Evolutionary conservation across 1,139 yeast genomes (phyloP).

Genomic region (Hyphopichia khmerensis): DNA sequence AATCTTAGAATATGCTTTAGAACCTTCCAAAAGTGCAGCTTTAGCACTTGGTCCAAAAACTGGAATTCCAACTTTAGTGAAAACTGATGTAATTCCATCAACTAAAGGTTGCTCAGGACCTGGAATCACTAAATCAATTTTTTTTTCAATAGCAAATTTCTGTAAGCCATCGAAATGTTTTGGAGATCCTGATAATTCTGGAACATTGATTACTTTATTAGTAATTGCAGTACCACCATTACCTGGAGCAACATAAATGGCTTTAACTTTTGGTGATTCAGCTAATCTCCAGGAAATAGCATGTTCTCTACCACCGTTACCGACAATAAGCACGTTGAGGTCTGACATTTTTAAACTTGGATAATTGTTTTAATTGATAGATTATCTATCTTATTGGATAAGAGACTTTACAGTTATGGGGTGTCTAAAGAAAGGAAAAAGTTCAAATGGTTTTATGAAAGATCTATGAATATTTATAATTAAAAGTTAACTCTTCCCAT

Average conservation of each 20-base stretch:
- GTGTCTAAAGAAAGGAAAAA: not conserved
- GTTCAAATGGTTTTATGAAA: too few species aligned
- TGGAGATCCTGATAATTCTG: constrained; percentile 59
- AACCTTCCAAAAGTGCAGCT: constrained; percentile 96
- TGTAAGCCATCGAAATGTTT: constrained; percentile 61
- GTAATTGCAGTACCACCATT: constrained; percentile 83
- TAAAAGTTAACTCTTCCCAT: not conserved
- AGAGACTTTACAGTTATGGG: not conserved
- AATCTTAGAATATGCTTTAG: constrained; percentile 90
- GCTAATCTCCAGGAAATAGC: constrained; percentile 91
- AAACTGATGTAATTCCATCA: constrained; percentile 79
- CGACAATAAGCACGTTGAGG: constrained; percentile 74
- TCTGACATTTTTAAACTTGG: not conserved
- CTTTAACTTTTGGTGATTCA: constrained; percentile 69
- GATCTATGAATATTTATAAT: not conserved
- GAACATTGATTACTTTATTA: constrained; percentile 66
- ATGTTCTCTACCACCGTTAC: constrained; percentile 99
- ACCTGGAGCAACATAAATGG: constrained; percentile 92
- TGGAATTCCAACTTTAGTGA: constrained; percentile 80
- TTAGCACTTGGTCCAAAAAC: constrained; percentile 91
- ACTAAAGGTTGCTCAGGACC: constrained; percentile 99
- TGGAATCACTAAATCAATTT: constrained; percentile 79
- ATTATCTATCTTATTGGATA: not conserved
- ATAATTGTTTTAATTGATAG: too few species aligned
- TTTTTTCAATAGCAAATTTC: constrained; percentile 67